These are phyloP conservation scores for Fusarium nodosum DNA, from an alignment of 2,329 filamentous ascomycete species.

Conservation along the genomic window DNA sequence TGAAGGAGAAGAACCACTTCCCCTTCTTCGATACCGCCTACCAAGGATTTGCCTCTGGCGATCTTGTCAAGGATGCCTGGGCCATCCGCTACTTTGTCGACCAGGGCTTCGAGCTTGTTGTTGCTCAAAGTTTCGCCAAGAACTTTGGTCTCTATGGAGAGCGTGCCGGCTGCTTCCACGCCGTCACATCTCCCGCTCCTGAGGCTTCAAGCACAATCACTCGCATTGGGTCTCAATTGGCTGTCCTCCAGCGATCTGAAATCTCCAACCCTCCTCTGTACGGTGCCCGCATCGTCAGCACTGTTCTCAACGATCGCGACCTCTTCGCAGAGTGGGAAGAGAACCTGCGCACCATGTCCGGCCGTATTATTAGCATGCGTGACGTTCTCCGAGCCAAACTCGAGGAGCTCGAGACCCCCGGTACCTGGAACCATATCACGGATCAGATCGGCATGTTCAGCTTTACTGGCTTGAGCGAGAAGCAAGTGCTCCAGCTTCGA, in stretches of 20 bases:
- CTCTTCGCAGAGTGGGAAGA: constrained; percentile 94
- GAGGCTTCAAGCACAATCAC: constrained; percentile 72
- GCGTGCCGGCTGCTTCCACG: constrained; percentile 96
- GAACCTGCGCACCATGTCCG: constrained; percentile 93
- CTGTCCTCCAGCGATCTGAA: constrained; percentile 95
- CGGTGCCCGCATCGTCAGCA: constrained; percentile 88
- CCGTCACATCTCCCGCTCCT: constrained; percentile 80
- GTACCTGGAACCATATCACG: constrained; percentile 96
- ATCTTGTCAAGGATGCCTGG: constrained; percentile 86
- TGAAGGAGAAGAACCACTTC: constrained; percentile 86
- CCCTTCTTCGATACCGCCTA: constrained; percentile 99
- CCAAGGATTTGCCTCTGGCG: constrained; percentile 96
- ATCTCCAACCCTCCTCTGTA: constrained; percentile 98
- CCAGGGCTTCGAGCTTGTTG: constrained; percentile 88
- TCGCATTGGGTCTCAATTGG: constrained; percentile 87
- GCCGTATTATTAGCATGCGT: constrained; percentile 94
- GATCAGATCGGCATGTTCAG: constrained; percentile 99
- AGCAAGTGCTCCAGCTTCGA: constrained; percentile 78
- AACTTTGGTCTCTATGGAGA: constrained; percentile 98
- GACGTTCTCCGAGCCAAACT: constrained; percentile 81
- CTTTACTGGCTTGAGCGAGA: constrained; percentile 84
- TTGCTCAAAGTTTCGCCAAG: constrained; percentile 97
- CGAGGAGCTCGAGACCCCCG: constrained; percentile 87
- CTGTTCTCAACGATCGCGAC: constrained; percentile 83
- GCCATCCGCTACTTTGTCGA: constrained; percentile 96